Conservation (phyloP, 2,329 filamentous ascomycete genomes). For the Exutisphaerella laricina region DNA sequence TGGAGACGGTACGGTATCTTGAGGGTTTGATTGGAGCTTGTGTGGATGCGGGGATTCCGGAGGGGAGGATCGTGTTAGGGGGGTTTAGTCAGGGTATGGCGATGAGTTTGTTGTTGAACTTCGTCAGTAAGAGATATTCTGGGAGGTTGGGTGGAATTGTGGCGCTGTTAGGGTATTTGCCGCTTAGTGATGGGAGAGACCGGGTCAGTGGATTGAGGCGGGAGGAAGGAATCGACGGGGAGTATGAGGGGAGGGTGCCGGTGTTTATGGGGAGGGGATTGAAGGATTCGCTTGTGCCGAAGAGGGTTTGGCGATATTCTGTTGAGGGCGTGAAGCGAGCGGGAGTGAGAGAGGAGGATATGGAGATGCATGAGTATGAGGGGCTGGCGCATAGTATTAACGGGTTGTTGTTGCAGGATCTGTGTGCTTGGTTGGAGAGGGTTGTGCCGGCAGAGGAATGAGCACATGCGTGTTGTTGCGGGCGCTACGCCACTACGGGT, state of each 20-base stretch:
- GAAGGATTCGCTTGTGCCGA: constrained; percentile 43
- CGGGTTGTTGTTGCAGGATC: constrained; percentile 40
- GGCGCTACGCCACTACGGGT: too few species aligned
- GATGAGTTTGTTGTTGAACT: constrained; percentile 40
- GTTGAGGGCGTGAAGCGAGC: constrained; percentile 36
- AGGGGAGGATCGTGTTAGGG: constrained; percentile 42
- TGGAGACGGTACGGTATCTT: constrained; percentile 37
- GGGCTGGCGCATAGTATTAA: constrained; percentile 43
- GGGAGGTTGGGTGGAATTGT: constrained; percentile 38
- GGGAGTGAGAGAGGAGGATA: constrained; percentile 34
- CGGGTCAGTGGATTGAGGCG: constrained; percentile 6
- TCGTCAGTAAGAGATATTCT: constrained; percentile 37
- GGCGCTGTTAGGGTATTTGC: constrained; percentile 43
- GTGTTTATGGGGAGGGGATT: constrained; percentile 45
- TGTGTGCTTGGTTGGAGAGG: constrained; percentile 39
- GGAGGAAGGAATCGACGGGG: constrained; percentile 10
- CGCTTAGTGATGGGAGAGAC: constrained; percentile 31
- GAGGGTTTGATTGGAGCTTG: constrained; percentile 40
- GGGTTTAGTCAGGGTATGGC: constrained; percentile 48
- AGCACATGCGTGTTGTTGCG: too few species aligned
- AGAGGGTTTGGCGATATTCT: constrained; percentile 31
- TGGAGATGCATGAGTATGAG: constrained; percentile 43
- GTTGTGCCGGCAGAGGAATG: constrained; percentile 35
- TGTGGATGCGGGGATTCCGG: constrained; percentile 37
- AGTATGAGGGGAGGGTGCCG: constrained; percentile 36